A percentile compares a stretch with the other conserved stretches of the same genome.
These are phyloP conservation scores for Hymenoscyphus albidus DNA, from an alignment of 2,329 filamentous ascomycete species.

Conservation along the genomic window DNA sequence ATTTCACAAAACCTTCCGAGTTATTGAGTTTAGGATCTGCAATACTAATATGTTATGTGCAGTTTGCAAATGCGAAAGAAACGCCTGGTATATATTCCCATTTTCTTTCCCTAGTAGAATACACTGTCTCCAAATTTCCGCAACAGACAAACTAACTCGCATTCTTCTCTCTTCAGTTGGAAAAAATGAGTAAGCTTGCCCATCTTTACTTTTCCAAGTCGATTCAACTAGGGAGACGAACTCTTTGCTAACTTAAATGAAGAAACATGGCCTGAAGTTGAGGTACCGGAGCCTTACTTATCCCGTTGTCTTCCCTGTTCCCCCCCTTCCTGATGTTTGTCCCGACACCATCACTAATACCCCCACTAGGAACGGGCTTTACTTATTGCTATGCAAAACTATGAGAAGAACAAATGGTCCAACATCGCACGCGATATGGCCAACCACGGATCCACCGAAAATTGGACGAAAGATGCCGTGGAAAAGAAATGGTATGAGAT, in stretches of 20 bases:
- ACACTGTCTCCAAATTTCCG: background rate
- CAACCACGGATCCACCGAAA: conserved; percentile 33
- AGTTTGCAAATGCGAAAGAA: conserved; percentile 38
- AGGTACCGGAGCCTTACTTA: conserved; percentile 20
- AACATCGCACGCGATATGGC: conserved; percentile 34
- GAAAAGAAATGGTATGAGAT: conserved; percentile 36
- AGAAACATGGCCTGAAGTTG: conserved; percentile 5
- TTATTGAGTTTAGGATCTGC: background rate
- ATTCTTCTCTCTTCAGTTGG: background rate
- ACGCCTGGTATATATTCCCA: conserved; percentile 29
- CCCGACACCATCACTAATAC: conserved; percentile 14
- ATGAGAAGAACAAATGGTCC: conserved; percentile 35
- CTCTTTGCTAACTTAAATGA: conserved; percentile 8
- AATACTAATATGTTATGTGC: background rate
- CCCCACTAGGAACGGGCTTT: conserved; percentile 32
- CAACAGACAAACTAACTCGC: background rate
- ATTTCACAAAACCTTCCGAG: background rate
- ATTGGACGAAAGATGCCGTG: conserved; percentile 35
- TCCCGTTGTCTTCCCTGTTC: conserved; percentile 15
- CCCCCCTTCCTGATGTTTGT: conserved; percentile 9
- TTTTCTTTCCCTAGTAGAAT: background rate
- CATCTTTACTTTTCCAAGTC: background rate
- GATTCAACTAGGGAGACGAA: background rate
- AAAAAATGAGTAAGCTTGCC: background rate
- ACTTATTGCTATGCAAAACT: conserved; percentile 32